Evolutionary conservation across 306 rosid genomes (phyloP).

Genomic region (Corylus americana): DNA sequence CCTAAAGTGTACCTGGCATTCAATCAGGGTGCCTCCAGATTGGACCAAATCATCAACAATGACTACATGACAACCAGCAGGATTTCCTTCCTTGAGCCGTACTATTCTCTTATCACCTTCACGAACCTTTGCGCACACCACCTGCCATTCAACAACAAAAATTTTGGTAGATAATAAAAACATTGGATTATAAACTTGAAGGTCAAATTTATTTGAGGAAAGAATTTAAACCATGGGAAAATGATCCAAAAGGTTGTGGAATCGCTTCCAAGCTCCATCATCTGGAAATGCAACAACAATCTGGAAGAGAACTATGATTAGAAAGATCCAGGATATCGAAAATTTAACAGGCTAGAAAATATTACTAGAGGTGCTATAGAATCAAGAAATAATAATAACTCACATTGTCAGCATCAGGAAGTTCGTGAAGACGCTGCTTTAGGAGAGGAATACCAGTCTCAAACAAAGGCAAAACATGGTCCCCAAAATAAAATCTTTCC

Average conservation of each 20-base stretch:
- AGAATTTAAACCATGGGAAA: constrained; percentile 58
- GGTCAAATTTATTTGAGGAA: constrained; percentile 4
- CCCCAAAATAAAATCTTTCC: constrained; percentile 99
- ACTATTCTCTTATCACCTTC: constrained; percentile 95
- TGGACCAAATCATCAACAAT: constrained; percentile 98
- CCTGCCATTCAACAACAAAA: constrained; percentile 46
- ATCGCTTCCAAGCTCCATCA: constrained; percentile 99
- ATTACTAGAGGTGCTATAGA: background rate
- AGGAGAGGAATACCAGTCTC: constrained; percentile 96
- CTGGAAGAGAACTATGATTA: constrained; percentile 42
- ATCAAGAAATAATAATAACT: constrained; percentile 20
- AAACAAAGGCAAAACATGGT: constrained; percentile 91
- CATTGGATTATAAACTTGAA: constrained; percentile 19
- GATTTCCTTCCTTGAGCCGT: constrained; percentile 88
- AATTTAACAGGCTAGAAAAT: constrained; percentile 7
- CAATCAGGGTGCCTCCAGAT: constrained; percentile 94
- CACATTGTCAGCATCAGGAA: constrained; percentile 77
- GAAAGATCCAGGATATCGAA: background rate
- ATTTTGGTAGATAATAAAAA: background rate
- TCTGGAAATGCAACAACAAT: constrained; percentile 96
- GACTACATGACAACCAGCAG: constrained; percentile 84
- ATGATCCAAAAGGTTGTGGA: constrained; percentile 83
- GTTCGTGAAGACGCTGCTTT: constrained; percentile 79
- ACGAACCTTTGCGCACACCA: constrained; percentile 89
- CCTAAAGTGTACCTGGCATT: constrained; percentile 71